Base-by-base conservation (phyloP, 176 grass and related monocot genomes). In the Olyra latifolia region DNA sequence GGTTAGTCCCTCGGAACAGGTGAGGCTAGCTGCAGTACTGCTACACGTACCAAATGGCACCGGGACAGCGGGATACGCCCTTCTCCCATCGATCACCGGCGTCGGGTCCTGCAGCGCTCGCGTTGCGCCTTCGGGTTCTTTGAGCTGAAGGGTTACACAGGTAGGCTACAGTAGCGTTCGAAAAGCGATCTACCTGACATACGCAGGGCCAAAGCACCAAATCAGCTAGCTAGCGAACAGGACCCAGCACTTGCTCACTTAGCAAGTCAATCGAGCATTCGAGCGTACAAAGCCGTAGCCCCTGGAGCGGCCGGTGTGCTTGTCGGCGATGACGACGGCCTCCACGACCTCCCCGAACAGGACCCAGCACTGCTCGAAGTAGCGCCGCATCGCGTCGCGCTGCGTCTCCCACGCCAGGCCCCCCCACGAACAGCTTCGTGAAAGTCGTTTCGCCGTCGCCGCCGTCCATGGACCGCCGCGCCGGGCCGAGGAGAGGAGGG, bases 271-370 rank as follows among this genome's bases (percentile, higher is more conserved):
- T n/a, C n/a, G n/a, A n/a, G n/a, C n/a, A n/a, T n/a, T n/a, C n/a
- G n/a, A 28, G 73, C 80, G 10, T 85, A 91, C 89, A 22, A 91
- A 91, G 25, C 89, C 89, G 69, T 91, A 91, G 55, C 89, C 89
- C 61, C 81, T 85, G 48, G 89, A 91, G 60, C 89, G 85, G 62
- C 89, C 85, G 14, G 85, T 91, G 69, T 91, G 87, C 85, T 88
- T 91, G 54, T 91, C 89, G 47, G 82, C 80, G 79, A 91, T 91
- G 66, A 91, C 78, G 57, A 91, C 86, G 63, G 86, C 89, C 82
- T 88, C 89, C 8, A 74, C 35, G 64, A 91, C 82, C 45, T 91
- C 86, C 30, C 86, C 89, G 24, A 91, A n/a, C n/a, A n/a, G n/a
- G n/a, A n/a, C n/a, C n/a, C n/a, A n/a, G n/a, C n/a, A 91, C 76